Evolutionary conservation across 345 rosid genomes (phyloP), one percentile per base, ranked within the genome.

Genomic region (Camelina laxa): DNA sequence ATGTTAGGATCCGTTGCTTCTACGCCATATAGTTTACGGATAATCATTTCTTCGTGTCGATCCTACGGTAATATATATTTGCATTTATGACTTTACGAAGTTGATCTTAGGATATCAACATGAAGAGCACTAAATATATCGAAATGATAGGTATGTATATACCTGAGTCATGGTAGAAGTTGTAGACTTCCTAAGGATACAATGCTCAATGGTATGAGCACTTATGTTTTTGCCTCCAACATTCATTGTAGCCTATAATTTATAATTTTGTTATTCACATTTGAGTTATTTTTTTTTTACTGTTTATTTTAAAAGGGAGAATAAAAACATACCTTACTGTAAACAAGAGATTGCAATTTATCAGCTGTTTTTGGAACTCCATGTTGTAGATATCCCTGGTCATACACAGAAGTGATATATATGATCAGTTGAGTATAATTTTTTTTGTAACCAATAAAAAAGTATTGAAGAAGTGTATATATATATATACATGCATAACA

Each of bases 351-450:
- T 24, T 84, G 76, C 78, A 88, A 69, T 72, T 87, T 89, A 77
- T 91, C 96, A 7, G 93, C 86, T 27, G 89, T 63, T 49, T 86
- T 85, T 65, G 97, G 96, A 48, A 89, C 96, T 72, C 98, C 98
- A 55, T 81, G 82, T 75, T 88, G 95, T 65, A 94, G 88, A 85
- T 84, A 94, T 35, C 97, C 96, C 98, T 88, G 88, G 56, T 56
- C 38, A 56, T 10, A 58, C 20, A 17, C 39, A 17, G 10, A 68
- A 42, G 24, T 5, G 5, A 42, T 50, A 47, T 41, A 50, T 16
- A 6, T 56, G 15, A 33, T 33, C 9, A 14, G 33, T 16, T 62
- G 24, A 36, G 39, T 57, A 51, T 36, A 66, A 56, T 79, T 13
- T 60, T 38, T 3, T 51, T 58, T 47, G 39, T 24, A 14, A 50